phyloP scores from a whole-genome alignment of 768 basidiomycete species.

The Amanita rimosa region DNA sequence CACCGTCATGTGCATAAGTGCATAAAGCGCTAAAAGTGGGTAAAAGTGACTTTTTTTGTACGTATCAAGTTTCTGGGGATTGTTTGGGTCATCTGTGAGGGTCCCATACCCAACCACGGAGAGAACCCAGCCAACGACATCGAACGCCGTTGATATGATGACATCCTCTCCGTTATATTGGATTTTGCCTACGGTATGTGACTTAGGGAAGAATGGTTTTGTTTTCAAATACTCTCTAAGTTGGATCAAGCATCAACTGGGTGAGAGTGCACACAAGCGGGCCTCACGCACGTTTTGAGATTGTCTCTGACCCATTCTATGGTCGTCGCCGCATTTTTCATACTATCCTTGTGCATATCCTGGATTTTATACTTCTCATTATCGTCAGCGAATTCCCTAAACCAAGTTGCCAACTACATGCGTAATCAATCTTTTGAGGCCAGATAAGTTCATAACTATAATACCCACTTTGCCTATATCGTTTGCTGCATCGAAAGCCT shows the following conservation, averaged over 20 bases:
- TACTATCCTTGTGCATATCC: background rate
- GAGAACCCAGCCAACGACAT: slow-evolving; percentile 4
- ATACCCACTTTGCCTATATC: background rate
- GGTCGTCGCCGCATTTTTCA: background rate
- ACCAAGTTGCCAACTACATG: background rate
- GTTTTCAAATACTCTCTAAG: background rate
- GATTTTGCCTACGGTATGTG: background rate
- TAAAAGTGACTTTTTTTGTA: slow-evolving; percentile 1
- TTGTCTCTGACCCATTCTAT: background rate
- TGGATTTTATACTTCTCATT: background rate
- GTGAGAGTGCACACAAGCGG: background rate
- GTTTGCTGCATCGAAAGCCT: background rate
- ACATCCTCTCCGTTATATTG: slow-evolving; percentile 1
- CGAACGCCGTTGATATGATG: background rate
- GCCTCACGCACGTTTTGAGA: background rate
- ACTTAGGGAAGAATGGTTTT: background rate
- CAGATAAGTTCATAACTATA: background rate
- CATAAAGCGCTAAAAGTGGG: slow-evolving; percentile 1
- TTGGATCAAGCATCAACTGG: background rate
- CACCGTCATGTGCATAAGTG: background rate
- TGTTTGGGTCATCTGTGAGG: background rate
- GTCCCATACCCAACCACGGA: background rate
- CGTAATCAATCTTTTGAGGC: background rate
- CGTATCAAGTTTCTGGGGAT: background rate
- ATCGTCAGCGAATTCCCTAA: background rate